Evolutionary conservation across 805 yeast genomes (phyloP), one percentile per base, ranked within the genome.

Genomic region (Kregervanrija fluxuum): DNA sequence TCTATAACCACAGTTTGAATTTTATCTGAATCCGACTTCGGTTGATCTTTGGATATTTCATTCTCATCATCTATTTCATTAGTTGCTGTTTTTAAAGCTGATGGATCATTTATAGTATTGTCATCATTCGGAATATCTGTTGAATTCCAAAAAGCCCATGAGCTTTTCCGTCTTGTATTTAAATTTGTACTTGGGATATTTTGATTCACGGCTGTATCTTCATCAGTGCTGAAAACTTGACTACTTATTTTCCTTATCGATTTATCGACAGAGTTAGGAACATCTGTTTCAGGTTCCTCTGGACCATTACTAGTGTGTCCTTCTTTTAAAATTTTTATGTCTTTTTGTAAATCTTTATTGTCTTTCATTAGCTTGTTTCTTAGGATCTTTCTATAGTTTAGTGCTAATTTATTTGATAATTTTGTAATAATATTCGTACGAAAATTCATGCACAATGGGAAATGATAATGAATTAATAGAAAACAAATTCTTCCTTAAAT

Each of bases 91-190:
- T 22, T 22, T 22, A 6, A 22, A 22, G 28, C 2, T 22, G 28
- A 6, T 5, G 28, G 28, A 22, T 22, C 28, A 22, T 22, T 22
- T 22, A 22, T 5, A 22, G 28, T 8, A 6, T 11, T 32, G 13
- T 38, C 38, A 10, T 35, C 16, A 30, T 35, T 17, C 6, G 28
- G 6, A 22, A 22, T 22, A 3, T 40, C 32, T 3, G 38, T 37
- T 14, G 33, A 35, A 12, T 39, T 33, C 63, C 62, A 59, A 40
- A 57, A 56, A 0, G 58, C 61, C 62, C 62, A 59, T 3, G 59
- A 50, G 31, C 52, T 48, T 17, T 50, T 50, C 28, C 59, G 45
- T 14, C 49, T 41, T 11, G 31, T 15, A 17, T 28, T n/a, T 8
- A 5, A 12, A 14, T 30, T 34, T 11, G 17, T 11, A 11, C 2